Percentiles rank a stretch among this genome's conserved stretches.
phyloP scores from a whole-genome alignment of 192 early-diverging fungal genomes.

The Coemansia sp. region DNA sequence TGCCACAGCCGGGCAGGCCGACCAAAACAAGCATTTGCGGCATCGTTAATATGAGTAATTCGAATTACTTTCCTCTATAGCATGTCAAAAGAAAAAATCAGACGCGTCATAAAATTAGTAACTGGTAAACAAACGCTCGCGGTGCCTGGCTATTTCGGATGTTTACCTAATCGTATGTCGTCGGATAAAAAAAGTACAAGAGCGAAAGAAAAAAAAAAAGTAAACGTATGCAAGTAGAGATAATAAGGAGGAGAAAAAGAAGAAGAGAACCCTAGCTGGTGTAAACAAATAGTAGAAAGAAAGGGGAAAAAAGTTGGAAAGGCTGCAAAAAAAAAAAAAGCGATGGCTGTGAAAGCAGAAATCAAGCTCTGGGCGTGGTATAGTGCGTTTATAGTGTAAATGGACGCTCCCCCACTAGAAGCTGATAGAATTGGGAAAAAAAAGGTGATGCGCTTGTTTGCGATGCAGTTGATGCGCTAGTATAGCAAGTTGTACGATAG shows the following conservation, averaged over 20 bases:
- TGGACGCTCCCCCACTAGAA: too few relatives aligned
- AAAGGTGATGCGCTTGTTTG: background rate
- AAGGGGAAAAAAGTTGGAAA: too few relatives aligned
- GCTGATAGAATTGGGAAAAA: background rate
- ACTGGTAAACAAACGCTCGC: background rate
- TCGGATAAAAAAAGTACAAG: conserved; percentile 12
- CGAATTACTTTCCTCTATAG: background rate
- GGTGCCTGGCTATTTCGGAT: background rate
- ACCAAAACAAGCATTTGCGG: conserved; percentile 68
- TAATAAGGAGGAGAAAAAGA: background rate
- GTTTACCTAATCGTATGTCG: background rate
- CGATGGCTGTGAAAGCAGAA: too few relatives aligned
- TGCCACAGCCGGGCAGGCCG: conserved; percentile 75
- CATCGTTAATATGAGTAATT: conserved; percentile 30
- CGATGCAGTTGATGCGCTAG: conserved; percentile 8
- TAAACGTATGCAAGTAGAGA: conserved; percentile 4
- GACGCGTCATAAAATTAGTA: background rate
- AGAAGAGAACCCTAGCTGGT: background rate
- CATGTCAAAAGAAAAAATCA: conserved; percentile 7
- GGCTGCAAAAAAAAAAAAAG: too few relatives aligned
- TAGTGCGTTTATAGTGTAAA: too few relatives aligned
- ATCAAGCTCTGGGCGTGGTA: conserved; percentile 2
- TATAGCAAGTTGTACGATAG: conserved; percentile 5
- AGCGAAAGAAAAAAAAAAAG: background rate
- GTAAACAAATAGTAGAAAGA: conserved; percentile 8